Base-by-base conservation (phyloP, 1,284 basidiomycete species). In the Xerocomus amazonicus region DNA sequence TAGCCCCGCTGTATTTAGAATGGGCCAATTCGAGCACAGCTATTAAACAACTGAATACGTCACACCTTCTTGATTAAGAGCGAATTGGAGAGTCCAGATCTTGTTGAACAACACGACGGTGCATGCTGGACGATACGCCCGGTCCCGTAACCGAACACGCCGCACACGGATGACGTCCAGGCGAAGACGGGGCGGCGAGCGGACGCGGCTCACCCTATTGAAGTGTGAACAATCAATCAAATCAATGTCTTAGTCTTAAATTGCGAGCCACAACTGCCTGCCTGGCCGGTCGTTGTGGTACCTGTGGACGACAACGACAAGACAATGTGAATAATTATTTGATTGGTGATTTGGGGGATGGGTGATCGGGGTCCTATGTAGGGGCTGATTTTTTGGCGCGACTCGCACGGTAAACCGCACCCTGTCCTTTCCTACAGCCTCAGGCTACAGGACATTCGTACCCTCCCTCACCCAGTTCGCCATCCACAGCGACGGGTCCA, bases 341-440 rank as follows among this genome's bases (percentile, higher is more conserved):
- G 19, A 23, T 4, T 23, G 51, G 59, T 52, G 28, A 47, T 51
- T 36, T 14, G 10, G 52, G 60, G 43, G 40, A 27, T 26, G 41
- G 54, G 63, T 69, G 58, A 1, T 10, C 19, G 67, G 63, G 63
- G 63, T 68, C 63, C 44, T 9, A 16, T 12, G 7, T 35, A 58
- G 63, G 63, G 63, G 45, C 34, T 41, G 41, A 53, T 65, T 69
- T 69, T 69, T 59, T 65, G 62, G 66, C 59, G 32, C 39, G 56
- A 54, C 60, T 67, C 66, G 53, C 67, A 66, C 63, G 64, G n/a
- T 17, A 42, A 49, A 52, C 55, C 67, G 66, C 56, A 69, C 55
- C 54, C 52, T 61, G 66, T 67, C 63, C 60, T 69, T 67, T 69
- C 54, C 67, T 65, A 68, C 63, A 65, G 63, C 67, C 63, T 68